Conservation (phyloP, 2,329 filamentous ascomycete genomes). For the Talaromyces verruculosus region DNA sequence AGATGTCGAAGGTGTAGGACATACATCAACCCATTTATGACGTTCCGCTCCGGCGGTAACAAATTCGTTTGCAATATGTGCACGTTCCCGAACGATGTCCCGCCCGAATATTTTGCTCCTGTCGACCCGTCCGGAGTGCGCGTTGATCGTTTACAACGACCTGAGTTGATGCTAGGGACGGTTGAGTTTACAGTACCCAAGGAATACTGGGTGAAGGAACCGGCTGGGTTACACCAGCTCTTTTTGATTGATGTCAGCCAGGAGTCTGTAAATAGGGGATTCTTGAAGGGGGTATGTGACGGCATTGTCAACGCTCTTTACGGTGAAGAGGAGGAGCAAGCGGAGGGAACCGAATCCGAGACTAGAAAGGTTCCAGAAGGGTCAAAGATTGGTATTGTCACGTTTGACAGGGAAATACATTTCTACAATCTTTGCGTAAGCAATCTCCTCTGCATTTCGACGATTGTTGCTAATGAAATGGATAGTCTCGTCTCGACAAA, state of each 20-base stretch:
- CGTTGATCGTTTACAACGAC: constrained; percentile 82
- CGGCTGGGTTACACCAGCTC: constrained; percentile 80
- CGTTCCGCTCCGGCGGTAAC: constrained; percentile 88
- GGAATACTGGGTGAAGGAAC: constrained; percentile 97
- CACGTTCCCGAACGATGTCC: constrained; percentile 92
- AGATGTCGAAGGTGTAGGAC: constrained; percentile 89
- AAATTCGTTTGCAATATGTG: constrained; percentile 99
- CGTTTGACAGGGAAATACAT: constrained; percentile 94
- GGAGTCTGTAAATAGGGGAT: constrained; percentile 86
- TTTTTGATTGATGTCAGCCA: constrained; percentile 94
- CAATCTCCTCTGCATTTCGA: constrained; percentile 26
- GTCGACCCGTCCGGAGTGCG: constrained; percentile 83
- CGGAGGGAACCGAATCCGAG: constrained; percentile 45
- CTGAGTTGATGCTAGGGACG: constrained; percentile 85
- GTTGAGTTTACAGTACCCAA: constrained; percentile 97
- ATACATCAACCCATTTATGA: constrained; percentile 99
- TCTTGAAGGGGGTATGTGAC: constrained; percentile 84
- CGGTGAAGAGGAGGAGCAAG: constrained; percentile 60
- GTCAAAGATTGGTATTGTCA: constrained; percentile 89
- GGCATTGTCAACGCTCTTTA: constrained; percentile 85
- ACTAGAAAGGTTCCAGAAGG: constrained; percentile 67
- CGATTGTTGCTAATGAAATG: constrained; percentile 29
- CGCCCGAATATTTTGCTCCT: constrained; percentile 88
- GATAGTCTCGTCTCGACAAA: constrained; percentile 70
- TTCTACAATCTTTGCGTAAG: constrained; percentile 92